Evolutionary conservation across 2,329 filamentous ascomycete species (phyloP), one percentile per base, ranked within the genome.

Genomic region (Colletotrichum musae): DNA sequence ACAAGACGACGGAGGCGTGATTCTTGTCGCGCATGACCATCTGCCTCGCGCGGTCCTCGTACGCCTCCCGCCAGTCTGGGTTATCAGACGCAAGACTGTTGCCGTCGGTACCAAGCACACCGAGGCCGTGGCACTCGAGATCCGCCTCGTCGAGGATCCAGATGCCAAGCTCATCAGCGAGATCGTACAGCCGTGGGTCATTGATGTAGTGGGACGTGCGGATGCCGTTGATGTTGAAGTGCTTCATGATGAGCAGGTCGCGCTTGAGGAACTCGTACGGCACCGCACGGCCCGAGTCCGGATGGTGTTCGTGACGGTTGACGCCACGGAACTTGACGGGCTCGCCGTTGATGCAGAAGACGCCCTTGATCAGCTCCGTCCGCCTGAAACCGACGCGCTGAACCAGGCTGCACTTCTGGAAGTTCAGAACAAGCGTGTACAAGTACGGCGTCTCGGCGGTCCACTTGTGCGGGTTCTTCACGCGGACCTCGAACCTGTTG

Each of bases 261-360:
- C 82, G 79, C 61, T 86, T 83, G 73, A 93, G 85, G n/a, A 87
- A 88, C 0, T 87, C 85, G 32, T 87, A 85, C 0, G 89, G 89
- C 1, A 93, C 88, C 0, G 89, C 84, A 0, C 91, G 86, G 0
- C 91, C 91, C 5, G 85, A 86, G 64, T 85, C 80, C 0, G 90
- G 87, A 73, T 93, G 89, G 71, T 93, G 91, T 67, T 94, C 92
- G 72, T 93, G 92, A 41, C 91, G 85, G 73, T 93, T 93, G 6
- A 90, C 89, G 2, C 92, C 92, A 16, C 89, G 87, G 72, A 94
- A 84, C 15, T 91, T 87, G 63, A 93, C 85, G 0, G 88, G 84
- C 21, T 83, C 84, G 2, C 91, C 91, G 65, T 93, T 93, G 70
- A 94, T 87, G 57, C 85, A 84, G 72, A 92, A 85, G 32, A 91